Evolutionary conservation across 106 monocot species (phyloP), one percentile per base, ranked within the genome.

Genomic region (Amphibolis antarctica): DNA sequence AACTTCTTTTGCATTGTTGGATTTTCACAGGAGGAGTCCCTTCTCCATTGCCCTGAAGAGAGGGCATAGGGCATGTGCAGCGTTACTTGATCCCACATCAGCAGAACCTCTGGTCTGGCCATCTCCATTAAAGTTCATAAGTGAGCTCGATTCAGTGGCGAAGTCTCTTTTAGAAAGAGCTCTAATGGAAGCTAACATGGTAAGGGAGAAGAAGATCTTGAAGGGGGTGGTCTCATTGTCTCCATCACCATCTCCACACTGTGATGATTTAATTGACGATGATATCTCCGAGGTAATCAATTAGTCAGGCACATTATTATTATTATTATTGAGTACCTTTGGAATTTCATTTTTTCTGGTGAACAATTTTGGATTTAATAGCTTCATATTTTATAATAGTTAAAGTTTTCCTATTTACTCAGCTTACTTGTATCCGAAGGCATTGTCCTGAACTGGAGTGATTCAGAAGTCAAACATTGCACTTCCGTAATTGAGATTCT

Each of bases 61-160:
- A 58, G 80, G 79, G 5, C 89, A 94, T 28, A 69, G 69, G 23
- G 77, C 84, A 52, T 86, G 89, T 66, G 89, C 94, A 6, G 83
- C 89, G 28, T 73, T 94, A 22, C 81, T 94, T 36, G 86, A 94
- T 60, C 94, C 94, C n/a, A 77, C 83, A 28, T 62, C 94, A 12
- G 86, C 94, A 10, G 84, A 89, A 72, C 94, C 94, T 46, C 59
- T 94, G 14, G 86, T 94, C 46, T 94, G 94, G 94, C 94, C 94
- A 23, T 83, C 94, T 59, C 73, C 89, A 19, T 55, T 94, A 22
- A 94, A 89, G 76, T 89, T 94, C 79, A 89, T 94, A 55, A 83
- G 81, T 42, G 83, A 89, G 63, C 86, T 94, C 12, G 74, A 84
- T 28, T 67, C 71, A 1, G 86, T 89, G 30, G 86, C 83, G 17